Evolutionary conservation across 352 stramenopile species (phyloP).

Genomic region (Phytopythium kandeliae): DNA sequence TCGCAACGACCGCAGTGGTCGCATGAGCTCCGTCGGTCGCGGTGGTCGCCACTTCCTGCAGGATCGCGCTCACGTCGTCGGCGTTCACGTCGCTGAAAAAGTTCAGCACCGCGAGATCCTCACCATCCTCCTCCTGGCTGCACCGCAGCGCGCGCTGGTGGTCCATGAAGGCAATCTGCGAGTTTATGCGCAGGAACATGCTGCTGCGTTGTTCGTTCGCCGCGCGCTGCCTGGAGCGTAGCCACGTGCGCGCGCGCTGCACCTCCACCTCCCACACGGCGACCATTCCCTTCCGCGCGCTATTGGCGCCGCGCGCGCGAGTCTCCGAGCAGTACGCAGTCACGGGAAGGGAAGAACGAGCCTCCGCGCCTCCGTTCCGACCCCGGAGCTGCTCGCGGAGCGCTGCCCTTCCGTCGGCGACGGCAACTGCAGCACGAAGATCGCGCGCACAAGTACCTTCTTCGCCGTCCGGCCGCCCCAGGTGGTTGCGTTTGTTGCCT

Average conservation of each 20-base stretch:
- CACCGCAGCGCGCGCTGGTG: conserved; percentile 26
- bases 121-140: conserved; percentile 18
- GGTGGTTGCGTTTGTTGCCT: too few relatives aligned
- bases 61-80: conserved; percentile 44
- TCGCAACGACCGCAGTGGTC: not conserved
- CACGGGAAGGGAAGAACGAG: too few relatives aligned
- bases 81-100: conserved; percentile 50
- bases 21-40: not conserved
- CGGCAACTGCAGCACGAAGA: too few relatives aligned
- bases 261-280: conserved; percentile 41
- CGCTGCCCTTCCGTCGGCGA: too few relatives aligned
- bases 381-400: too few relatives aligned
- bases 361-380: too few relatives aligned
- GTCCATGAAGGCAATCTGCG: conserved; percentile 36
- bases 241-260: conserved; percentile 29
- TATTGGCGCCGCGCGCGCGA: too few relatives aligned
- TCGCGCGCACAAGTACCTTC: too few relatives aligned
- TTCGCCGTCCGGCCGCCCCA: too few relatives aligned
- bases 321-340: too few relatives aligned
- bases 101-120: conserved; percentile 29
- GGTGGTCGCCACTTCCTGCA: conserved; percentile 26
- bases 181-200: conserved; percentile 26
- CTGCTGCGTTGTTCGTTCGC: conserved; percentile 8
- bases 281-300: too few relatives aligned
- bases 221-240: conserved; percentile 12